These are phyloP conservation scores for Solanum hybrid DNA, from an alignment of 305 asterid genomes.

Conservation along the genomic window DNA sequence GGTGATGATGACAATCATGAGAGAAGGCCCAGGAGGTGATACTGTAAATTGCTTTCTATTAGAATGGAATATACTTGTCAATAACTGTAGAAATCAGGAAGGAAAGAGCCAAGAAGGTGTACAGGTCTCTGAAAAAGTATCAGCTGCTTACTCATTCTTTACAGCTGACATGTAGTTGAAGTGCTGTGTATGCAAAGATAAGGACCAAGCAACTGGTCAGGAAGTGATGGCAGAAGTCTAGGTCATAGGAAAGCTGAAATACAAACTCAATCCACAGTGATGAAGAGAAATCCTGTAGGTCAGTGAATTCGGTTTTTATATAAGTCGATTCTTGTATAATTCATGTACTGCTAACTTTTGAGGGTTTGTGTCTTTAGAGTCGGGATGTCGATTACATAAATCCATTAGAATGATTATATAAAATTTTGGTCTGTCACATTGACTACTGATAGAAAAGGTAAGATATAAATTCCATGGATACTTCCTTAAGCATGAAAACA, in stretches of 20 bases:
- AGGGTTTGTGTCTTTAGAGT: neutral
- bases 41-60: neutral
- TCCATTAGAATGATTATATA: neutral
- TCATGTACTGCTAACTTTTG: neutral
- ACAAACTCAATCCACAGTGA: neutral
- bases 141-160: neutral
- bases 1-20: conserved; percentile 34
- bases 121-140: neutral
- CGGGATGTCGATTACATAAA: neutral
- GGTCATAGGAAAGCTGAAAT: neutral
- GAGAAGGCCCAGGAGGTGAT: conserved; percentile 24
- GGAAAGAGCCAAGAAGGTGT: neutral
- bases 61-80: neutral
- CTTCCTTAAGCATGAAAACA: neutral
- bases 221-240: neutral
- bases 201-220: neutral
- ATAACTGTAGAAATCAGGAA: neutral
- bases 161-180: neutral
- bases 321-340: neutral
- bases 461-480: neutral
- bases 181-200: neutral
- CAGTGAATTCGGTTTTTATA: neutral
- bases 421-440: neutral
- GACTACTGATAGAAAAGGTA: neutral
- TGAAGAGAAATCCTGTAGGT: neutral